These are phyloP conservation scores for Filobasidium uniguttulatum DNA, from an alignment of 1,284 basidiomycete genomes.

Conservation along the genomic window DNA sequence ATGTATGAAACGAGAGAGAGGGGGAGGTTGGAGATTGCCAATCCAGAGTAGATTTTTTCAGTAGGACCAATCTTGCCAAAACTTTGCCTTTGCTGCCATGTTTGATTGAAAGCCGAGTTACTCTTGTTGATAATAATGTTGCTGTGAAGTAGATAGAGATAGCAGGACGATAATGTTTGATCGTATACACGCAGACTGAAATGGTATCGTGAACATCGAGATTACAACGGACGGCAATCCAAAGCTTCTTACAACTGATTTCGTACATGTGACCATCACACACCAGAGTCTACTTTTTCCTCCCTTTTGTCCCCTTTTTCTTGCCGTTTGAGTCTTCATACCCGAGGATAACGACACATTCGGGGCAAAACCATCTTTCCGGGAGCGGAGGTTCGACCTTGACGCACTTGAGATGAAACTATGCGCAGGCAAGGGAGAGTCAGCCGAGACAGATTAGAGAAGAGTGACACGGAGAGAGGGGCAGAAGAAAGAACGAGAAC, in stretches of 20 bases:
- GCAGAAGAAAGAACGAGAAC: slow-evolving; percentile 30
- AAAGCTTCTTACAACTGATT: too few species aligned
- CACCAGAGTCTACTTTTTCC: slow-evolving; percentile 3
- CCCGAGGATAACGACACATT: slow-evolving; percentile 26
- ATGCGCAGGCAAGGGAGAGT: slow-evolving; percentile 5
- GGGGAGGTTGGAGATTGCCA: background rate
- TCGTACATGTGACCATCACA: too few species aligned
- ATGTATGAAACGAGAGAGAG: background rate
- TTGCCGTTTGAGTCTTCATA: slow-evolving; percentile 22
- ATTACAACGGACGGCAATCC: too few species aligned
- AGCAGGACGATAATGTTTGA: too few species aligned
- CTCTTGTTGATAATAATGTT: too few species aligned
- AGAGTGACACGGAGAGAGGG: slow-evolving; percentile 3
- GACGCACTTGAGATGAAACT: slow-evolving; percentile 79
- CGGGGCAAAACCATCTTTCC: slow-evolving; percentile 71
- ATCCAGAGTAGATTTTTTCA: slow-evolving; percentile 1
- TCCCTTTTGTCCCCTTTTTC: background rate
- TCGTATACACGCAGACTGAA: too few species aligned
- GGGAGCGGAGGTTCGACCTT: slow-evolving; percentile 53
- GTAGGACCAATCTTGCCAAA: too few species aligned
- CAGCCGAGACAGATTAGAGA: too few species aligned
- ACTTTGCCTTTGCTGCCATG: too few species aligned
- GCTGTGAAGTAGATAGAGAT: too few species aligned
- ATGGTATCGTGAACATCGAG: too few species aligned
- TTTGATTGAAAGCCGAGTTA: too few species aligned